phyloP scores from a whole-genome alignment of 352 stramenopile genomes.

The Thraustotheca clavata region DNA sequence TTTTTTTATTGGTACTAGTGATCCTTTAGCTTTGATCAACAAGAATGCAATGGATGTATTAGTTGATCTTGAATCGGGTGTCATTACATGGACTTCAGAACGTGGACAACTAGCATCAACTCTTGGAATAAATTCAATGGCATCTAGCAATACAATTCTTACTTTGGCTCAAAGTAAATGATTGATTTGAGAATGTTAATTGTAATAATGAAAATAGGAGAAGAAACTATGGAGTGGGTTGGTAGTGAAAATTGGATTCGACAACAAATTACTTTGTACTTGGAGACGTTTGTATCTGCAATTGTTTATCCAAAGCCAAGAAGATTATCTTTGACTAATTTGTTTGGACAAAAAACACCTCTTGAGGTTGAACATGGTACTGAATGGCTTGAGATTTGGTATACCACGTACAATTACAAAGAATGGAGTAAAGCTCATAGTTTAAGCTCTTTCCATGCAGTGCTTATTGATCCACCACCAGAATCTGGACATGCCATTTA shows the following conservation, averaged over 20 bases:
- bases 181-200: neutral
- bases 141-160: conserved; percentile 28
- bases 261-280: conserved; percentile 38
- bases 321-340: conserved; percentile 15
- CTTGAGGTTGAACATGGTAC: conserved; percentile 55
- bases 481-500: conserved; percentile 39
- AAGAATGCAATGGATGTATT: conserved; percentile 36
- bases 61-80: conserved; percentile 45
- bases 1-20: conserved; percentile 49
- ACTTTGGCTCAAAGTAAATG: neutral
- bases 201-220: neutral
- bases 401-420: conserved; percentile 51
- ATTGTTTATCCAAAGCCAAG: conserved; percentile 22
- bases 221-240: conserved; percentile 12
- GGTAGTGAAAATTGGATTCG: conserved; percentile 54
- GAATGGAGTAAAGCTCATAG: conserved; percentile 33
- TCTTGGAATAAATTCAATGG: conserved; percentile 35
- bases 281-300: conserved; percentile 46
- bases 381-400: conserved; percentile 52
- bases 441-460: conserved; percentile 28
- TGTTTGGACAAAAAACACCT: conserved; percentile 30
- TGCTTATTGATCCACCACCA: conserved; percentile 25
- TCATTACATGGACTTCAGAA: conserved; percentile 45
- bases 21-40: conserved; percentile 24
- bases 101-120: conserved; percentile 34